Evolutionary conservation across 371 early-diverging fungal genomes (phyloP).

Genomic region (Chytridium lagenaria): DNA sequence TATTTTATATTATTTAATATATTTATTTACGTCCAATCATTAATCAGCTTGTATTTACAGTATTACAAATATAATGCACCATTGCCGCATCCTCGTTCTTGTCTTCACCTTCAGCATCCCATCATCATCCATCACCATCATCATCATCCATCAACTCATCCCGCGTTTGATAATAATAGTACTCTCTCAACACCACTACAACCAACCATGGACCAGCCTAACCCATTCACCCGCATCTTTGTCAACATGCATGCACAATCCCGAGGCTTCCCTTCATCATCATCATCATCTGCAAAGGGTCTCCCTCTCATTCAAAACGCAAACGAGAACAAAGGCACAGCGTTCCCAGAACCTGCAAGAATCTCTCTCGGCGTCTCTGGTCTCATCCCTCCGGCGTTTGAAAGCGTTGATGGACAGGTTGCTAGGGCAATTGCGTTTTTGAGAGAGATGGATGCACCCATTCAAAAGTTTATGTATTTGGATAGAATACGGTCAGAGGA

Average conservation of each 20-base stretch:
- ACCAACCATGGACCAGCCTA: too few species aligned
- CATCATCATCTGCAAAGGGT: neutral
- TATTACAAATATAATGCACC: too few species aligned
- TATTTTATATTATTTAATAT: too few species aligned
- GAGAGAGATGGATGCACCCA: constrained; percentile 53
- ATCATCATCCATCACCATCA: too few species aligned
- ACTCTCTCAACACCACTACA: too few species aligned
- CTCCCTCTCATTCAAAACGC: neutral
- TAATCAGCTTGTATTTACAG: too few species aligned
- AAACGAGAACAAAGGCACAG: neutral
- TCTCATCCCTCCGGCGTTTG: constrained; percentile 73
- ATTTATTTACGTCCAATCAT: too few species aligned
- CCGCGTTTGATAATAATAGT: too few species aligned
- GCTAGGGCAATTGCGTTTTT: constrained; percentile 59
- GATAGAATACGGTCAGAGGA: constrained; percentile 80
- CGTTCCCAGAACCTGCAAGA: neutral
- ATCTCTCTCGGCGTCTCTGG: constrained; percentile 46
- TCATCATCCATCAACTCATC: too few species aligned
- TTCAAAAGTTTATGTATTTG: constrained; percentile 85
- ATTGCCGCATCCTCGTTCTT: too few species aligned
- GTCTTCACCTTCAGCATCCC: too few species aligned
- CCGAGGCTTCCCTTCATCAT: neutral
- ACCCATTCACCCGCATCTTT: constrained; percentile 6
- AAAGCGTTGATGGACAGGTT: constrained; percentile 73
- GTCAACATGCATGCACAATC: neutral